Conservation (phyloP, 2,329 filamentous ascomycete species). For the Epichloe amarillans region DNA sequence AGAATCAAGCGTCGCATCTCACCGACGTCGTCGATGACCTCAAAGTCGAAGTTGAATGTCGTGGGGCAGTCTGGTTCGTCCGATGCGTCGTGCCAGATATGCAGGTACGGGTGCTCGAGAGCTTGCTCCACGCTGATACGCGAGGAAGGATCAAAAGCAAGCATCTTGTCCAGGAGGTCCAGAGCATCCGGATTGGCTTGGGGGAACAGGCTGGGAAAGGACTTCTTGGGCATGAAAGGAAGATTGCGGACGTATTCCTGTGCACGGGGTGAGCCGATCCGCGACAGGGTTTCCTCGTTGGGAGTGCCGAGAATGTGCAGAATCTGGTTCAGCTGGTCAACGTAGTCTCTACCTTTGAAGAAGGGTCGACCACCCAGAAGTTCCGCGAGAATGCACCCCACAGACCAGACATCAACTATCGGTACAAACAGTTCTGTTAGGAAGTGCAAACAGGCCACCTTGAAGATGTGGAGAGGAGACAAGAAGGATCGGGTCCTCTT, state of each 20-base stretch:
- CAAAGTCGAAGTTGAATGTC: slow-evolving; percentile 96
- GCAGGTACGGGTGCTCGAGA: slow-evolving; percentile 88
- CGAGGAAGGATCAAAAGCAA: slow-evolving; percentile 87
- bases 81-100: slow-evolving; percentile 96
- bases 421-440: not conserved
- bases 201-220: slow-evolving; percentile 75
- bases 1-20: slow-evolving; percentile 97
- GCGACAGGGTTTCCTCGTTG: slow-evolving; percentile 82
- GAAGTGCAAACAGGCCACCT: too few relatives aligned
- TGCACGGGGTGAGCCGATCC: slow-evolving; percentile 88
- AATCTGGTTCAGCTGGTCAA: slow-evolving; percentile 98
- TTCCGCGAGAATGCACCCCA: slow-evolving; percentile 94
- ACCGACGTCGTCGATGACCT: slow-evolving; percentile 86
- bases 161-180: slow-evolving; percentile 90
- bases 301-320: slow-evolving; percentile 95
- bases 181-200: slow-evolving; percentile 92
- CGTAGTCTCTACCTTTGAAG: slow-evolving; percentile 98
- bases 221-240: slow-evolving; percentile 85
- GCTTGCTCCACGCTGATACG: slow-evolving; percentile 92
- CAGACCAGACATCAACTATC: slow-evolving; percentile 95
- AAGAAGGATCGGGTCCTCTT: not conserved
- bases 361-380: slow-evolving; percentile 91
- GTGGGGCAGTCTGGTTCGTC: slow-evolving; percentile 90
- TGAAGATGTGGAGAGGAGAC: not conserved
- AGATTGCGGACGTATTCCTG: slow-evolving; percentile 98